Evolutionary conservation across 306 rosid genomes (phyloP).

Genomic region (Cucurbita ficifolia): DNA sequence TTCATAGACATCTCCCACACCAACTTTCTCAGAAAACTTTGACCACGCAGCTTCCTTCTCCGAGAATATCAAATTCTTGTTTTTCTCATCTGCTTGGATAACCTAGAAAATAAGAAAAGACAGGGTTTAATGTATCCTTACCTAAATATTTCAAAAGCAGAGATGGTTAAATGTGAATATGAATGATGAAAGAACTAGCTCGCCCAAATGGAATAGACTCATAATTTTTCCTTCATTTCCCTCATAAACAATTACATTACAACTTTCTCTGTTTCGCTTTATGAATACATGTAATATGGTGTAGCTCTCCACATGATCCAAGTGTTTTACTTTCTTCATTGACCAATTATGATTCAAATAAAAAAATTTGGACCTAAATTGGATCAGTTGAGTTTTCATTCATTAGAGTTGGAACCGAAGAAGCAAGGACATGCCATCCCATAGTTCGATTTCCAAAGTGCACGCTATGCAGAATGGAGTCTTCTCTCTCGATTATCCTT

Average conservation of each 20-base stretch:
- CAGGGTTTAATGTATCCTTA: neutral
- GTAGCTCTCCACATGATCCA: neutral
- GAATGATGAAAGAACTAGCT: neutral
- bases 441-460: neutral
- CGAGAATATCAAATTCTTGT: constrained; percentile 51
- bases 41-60: constrained; percentile 84
- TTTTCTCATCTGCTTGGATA: constrained; percentile 64
- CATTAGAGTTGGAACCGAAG: neutral
- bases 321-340: neutral
- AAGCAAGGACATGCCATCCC: neutral
- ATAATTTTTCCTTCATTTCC: neutral
- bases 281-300: neutral
- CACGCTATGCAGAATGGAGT: neutral
- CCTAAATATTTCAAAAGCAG: neutral
- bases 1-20: constrained; percentile 58
- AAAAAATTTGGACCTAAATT: neutral
- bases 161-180: neutral
- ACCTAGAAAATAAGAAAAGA: constrained; percentile 34
- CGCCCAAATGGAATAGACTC: neutral
- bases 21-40: constrained; percentile 46
- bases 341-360: neutral
- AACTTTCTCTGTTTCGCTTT: neutral
- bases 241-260: neutral
- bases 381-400: neutral
- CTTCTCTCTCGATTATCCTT: neutral